Conservation (phyloP, 1,139 yeast genomes). For the Blastobotrys illinoisensis region DNA sequence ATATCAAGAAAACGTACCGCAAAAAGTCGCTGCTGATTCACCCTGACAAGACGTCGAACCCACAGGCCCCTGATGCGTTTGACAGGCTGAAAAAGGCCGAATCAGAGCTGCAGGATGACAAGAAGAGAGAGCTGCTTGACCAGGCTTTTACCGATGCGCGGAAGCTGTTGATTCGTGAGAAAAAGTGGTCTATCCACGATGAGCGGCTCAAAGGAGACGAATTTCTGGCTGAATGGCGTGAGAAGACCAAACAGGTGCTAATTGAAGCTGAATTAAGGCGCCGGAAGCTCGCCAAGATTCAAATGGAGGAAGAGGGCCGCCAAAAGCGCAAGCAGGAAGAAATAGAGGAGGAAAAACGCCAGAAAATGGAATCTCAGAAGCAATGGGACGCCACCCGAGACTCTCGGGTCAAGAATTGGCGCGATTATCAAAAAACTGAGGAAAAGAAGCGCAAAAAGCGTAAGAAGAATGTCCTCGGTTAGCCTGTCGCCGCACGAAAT, state of each 20-base stretch:
- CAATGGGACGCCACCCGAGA: slow-evolving; percentile 65
- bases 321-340: slow-evolving; percentile 36
- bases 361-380: slow-evolving; percentile 40
- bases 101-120: slow-evolving; percentile 32
- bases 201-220: slow-evolving; percentile 36
- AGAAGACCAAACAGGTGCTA: slow-evolving; percentile 38
- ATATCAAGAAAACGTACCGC: slow-evolving; percentile 47
- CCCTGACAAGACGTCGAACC: slow-evolving; percentile 58
- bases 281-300: slow-evolving; percentile 35
- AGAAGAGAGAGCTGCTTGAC: slow-evolving; percentile 35
- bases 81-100: slow-evolving; percentile 43
- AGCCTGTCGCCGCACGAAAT: neutral
- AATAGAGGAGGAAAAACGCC: slow-evolving; percentile 38
- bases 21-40: slow-evolving; percentile 60
- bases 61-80: slow-evolving; percentile 58
- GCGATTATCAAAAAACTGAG: slow-evolving; percentile 44
- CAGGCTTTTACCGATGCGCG: slow-evolving; percentile 42
- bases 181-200: slow-evolving; percentile 39
- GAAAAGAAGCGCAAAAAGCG: slow-evolving; percentile 39
- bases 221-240: slow-evolving; percentile 39
- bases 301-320: slow-evolving; percentile 41
- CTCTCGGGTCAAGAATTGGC: slow-evolving; percentile 56
- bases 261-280: slow-evolving; percentile 42
- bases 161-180: slow-evolving; percentile 39
- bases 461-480: slow-evolving; percentile 27